Evolutionary conservation across 2,329 filamentous ascomycete species (phyloP).

Genomic region (Pseudogymnoascus verrucosus): DNA sequence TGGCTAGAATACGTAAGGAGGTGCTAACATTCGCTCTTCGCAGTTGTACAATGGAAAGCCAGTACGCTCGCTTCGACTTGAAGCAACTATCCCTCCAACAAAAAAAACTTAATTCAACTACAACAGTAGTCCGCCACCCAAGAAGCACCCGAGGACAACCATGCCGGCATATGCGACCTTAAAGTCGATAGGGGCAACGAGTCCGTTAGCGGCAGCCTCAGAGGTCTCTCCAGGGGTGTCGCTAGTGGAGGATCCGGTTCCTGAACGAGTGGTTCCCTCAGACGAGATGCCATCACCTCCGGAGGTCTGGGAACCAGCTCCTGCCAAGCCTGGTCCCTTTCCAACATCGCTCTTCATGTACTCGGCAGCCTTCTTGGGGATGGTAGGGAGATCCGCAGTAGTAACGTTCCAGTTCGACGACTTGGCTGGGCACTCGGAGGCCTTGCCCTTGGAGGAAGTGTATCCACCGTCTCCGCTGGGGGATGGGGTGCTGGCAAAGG

Average conservation of each 20-base stretch:
- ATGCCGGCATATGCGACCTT: not conserved
- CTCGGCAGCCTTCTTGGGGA: conserved; percentile 1
- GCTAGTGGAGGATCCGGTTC: not conserved
- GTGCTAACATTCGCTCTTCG: conserved; percentile 4
- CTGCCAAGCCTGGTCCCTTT: not conserved
- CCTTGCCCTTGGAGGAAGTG: not conserved
- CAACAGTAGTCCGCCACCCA: not conserved
- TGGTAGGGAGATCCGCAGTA: not conserved
- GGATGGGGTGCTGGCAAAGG: not conserved
- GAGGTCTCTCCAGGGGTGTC: not conserved
- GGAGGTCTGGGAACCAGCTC: not conserved
- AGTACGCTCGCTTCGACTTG: not conserved
- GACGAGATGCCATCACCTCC: not conserved
- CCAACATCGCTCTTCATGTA: not conserved
- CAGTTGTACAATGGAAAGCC: not conserved
- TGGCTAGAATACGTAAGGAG: conserved; percentile 5
- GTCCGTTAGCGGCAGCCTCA: not conserved
- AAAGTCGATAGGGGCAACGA: conserved; percentile 1
- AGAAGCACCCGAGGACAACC: conserved; percentile 5
- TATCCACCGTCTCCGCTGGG: not conserved
- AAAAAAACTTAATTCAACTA: not conserved
- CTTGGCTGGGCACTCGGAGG: not conserved
- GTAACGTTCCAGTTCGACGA: conserved; percentile 5
- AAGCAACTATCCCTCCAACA: not conserved
- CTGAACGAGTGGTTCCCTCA: not conserved